Conservation (phyloP, 2,329 filamentous ascomycete species). For the Penicillium expansum region DNA sequence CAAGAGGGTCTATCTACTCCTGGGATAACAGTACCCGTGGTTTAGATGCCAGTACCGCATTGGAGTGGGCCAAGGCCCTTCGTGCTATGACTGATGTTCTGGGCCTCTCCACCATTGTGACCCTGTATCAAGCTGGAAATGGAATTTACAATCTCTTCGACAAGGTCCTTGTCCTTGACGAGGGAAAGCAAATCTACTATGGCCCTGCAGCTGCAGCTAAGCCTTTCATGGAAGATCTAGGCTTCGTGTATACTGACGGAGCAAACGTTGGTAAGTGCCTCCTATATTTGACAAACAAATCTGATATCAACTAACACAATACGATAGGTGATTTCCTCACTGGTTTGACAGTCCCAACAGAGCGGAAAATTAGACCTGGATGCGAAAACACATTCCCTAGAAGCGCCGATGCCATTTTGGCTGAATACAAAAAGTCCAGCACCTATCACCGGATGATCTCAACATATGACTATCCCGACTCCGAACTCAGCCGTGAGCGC, state of each 20-base stretch:
- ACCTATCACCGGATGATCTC: conserved; percentile 52
- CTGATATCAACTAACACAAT: background rate
- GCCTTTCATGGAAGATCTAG: conserved; percentile 62
- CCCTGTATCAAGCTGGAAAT: conserved; percentile 11
- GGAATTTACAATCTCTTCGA: conserved; percentile 14
- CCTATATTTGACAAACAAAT: background rate
- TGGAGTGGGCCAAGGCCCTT: conserved; percentile 10
- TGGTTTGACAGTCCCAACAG: conserved; percentile 58
- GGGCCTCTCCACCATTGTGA: conserved; percentile 9
- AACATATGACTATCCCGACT: conserved; percentile 57
- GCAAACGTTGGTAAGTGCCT: conserved; percentile 47
- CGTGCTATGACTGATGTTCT: conserved; percentile 12
- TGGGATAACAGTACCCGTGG: conserved; percentile 15
- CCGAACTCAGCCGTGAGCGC: conserved; percentile 42
- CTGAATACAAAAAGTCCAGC: conserved; percentile 51
- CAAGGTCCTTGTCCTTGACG: conserved; percentile 11
- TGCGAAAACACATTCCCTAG: conserved; percentile 45
- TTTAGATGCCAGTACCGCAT: conserved; percentile 7
- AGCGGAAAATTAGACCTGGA: conserved; percentile 43
- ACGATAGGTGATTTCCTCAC: conserved; percentile 61
- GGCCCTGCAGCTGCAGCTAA: conserved; percentile 57
- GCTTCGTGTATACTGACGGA: conserved; percentile 60
- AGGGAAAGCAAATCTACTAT: conserved; percentile 57
- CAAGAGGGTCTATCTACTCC: conserved; percentile 3
- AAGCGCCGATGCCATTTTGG: conserved; percentile 43